phyloP scores from a whole-genome alignment of 1,284 basidiomycete genomes.

The Apiotrichum domesticum region DNA sequence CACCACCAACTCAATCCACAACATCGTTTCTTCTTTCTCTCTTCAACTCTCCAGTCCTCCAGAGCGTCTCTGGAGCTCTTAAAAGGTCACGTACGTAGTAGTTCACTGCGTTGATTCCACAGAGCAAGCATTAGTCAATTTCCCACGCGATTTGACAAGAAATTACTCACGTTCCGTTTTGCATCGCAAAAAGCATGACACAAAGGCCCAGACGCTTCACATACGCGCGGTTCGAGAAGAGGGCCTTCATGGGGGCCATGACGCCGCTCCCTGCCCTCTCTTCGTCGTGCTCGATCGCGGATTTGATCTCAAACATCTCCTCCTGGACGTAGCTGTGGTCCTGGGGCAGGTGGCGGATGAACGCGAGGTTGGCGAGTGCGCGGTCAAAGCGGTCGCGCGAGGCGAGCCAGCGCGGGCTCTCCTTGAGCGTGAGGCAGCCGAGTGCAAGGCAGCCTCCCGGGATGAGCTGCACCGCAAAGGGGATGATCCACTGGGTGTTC shows the following conservation, averaged over 20 bases:
- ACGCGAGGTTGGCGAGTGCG: conserved; percentile 48
- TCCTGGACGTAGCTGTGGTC: conserved; percentile 44
- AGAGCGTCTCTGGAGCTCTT: too few species aligned
- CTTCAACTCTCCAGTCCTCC: too few species aligned
- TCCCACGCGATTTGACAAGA: too few species aligned
- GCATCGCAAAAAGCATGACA: conserved; percentile 8
- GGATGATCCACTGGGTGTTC: conserved; percentile 48
- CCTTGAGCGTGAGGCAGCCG: conserved; percentile 49
- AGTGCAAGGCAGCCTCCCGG: conserved; percentile 51
- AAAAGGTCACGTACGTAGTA: conserved; percentile 19
- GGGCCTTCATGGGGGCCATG: conserved; percentile 2
- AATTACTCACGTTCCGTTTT: neutral
- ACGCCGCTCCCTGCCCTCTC: conserved; percentile 2
- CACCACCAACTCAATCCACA: too few species aligned
- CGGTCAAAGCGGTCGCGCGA: conserved; percentile 44
- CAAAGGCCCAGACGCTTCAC: conserved; percentile 6
- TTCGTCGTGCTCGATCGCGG: conserved; percentile 30
- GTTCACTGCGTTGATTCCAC: conserved; percentile 13
- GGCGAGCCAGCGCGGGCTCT: conserved; percentile 54
- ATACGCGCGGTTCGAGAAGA: conserved; percentile 3
- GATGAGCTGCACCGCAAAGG: conserved; percentile 54
- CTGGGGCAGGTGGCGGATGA: conserved; percentile 46
- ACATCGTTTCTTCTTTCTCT: too few species aligned
- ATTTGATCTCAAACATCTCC: conserved; percentile 36
- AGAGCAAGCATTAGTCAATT: too few species aligned